These are phyloP conservation scores for Saccharomycopsis sp. DNA, from an alignment of 805 yeast species.

Conservation along the genomic window DNA sequence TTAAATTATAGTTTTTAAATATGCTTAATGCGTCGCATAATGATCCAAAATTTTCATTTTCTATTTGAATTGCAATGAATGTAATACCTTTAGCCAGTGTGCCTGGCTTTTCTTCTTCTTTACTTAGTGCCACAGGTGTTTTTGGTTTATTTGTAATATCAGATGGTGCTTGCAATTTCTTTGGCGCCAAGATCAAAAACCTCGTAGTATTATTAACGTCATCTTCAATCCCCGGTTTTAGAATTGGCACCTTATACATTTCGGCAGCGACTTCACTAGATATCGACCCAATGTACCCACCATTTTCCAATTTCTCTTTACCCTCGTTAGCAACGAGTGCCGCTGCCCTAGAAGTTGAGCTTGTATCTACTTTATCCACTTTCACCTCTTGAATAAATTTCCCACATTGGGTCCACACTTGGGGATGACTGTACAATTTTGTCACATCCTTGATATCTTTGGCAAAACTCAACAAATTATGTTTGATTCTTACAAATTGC, in stretches of 20 bases:
- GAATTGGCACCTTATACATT: constrained; percentile 49
- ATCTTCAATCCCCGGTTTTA: constrained; percentile 60
- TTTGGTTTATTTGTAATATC: constrained; percentile 16
- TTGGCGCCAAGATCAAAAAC: constrained; percentile 59
- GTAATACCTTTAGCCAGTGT: constrained; percentile 33
- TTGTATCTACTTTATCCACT: constrained; percentile 52
- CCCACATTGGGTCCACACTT: constrained; percentile 90
- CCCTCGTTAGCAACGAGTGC: constrained; percentile 46
- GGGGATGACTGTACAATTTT: constrained; percentile 85
- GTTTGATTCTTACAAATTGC: constrained; percentile 77
- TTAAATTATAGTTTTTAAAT: constrained; percentile 49
- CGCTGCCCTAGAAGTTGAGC: constrained; percentile 85
- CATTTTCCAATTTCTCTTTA: constrained; percentile 26
- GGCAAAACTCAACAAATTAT: constrained; percentile 54
- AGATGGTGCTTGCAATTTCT: constrained; percentile 21
- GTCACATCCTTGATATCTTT: constrained; percentile 38
- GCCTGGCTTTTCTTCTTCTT: constrained; percentile 10
- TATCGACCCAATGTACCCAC: constrained; percentile 53
- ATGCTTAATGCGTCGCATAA: constrained; percentile 56
- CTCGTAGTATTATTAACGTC: constrained; percentile 73
- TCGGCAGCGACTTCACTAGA: constrained; percentile 64
- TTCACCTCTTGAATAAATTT: constrained; percentile 28
- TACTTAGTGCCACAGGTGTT: not conserved
- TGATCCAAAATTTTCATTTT: constrained; percentile 66
- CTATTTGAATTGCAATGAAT: constrained; percentile 58